Base-by-base conservation (phyloP, 352 stramenopile species). In the Peronosclerospora sorghi region DNA sequence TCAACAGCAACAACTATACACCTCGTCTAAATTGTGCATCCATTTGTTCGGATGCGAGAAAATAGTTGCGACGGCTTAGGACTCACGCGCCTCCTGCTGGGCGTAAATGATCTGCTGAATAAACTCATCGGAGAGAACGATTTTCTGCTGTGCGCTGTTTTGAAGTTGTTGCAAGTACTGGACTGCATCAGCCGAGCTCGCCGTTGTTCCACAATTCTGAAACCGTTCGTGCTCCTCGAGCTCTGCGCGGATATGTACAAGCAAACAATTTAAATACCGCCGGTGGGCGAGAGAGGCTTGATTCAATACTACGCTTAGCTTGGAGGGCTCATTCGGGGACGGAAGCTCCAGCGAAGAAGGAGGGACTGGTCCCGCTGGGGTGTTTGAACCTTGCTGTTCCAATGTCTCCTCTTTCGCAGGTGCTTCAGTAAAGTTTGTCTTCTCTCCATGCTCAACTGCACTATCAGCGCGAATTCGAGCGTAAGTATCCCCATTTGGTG, bases 131-230 rank as follows among this genome's bases (percentile, higher is more conserved):
- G 74, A 85, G 26, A 88, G 68, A 47, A 88, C 69, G 48, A 89
- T 86, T 54, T 89, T 92, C 62, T 92, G 74, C 52, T 92, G 79
- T 19, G 76, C 76, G 46, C 58, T 73, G 59, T 88, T 89, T 55
- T 86, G 79, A 37, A 92, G 60, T 65, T 92, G 79, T 51, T 92
- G 76, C 44, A 86, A 52, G 41, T 89, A 89, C 53, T 85, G 70
- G 12, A 92, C 68, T n/a, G 76, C 79, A 39, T 92, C 79, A 6
- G 74, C 76, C 9, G 79, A 89, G 37, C 76, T 87, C 35, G 79
- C 76, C 10, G 76, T 86, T 47, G 67, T 60, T 37, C 68, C 71
- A 44, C 73, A 83, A 43, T 70, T 84, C 38, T 81, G 68, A 45
- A 92, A 88, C 37, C 74, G 67, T 45, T 86, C 62, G 49, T 89